phyloP scores from a whole-genome alignment of 352 stramenopile species.

The Globisporangium megalacanthum region DNA sequence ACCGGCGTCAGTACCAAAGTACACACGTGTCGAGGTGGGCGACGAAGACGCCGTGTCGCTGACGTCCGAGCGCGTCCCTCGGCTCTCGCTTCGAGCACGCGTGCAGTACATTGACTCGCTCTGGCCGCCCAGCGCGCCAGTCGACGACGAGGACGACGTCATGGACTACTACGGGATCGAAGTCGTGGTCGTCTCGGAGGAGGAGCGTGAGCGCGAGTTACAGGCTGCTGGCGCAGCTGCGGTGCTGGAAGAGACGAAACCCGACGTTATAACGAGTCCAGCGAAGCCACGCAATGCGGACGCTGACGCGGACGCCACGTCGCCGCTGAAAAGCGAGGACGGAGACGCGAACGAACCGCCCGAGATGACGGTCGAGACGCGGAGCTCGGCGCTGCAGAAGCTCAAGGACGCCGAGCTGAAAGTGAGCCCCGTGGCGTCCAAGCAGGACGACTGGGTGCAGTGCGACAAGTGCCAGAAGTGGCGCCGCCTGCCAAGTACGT shows the following conservation, averaged over 20 bases:
- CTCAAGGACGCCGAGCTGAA: slow-evolving; percentile 38
- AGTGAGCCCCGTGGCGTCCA: slow-evolving; percentile 45
- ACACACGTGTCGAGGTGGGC: slow-evolving; percentile 35
- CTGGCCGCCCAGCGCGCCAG: slow-evolving; percentile 54
- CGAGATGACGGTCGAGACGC: slow-evolving; percentile 46
- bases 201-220: slow-evolving; percentile 24
- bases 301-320: background rate
- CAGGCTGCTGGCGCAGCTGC: background rate
- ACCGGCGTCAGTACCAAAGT: slow-evolving; percentile 31
- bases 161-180: slow-evolving; percentile 78
- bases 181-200: slow-evolving; percentile 65
- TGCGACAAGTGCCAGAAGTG: slow-evolving; percentile 86
- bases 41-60: slow-evolving; percentile 35
- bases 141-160: slow-evolving; percentile 63
- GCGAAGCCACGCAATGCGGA: slow-evolving; percentile 9
- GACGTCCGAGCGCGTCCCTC: slow-evolving; percentile 31
- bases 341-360: slow-evolving; percentile 11
- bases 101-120: slow-evolving; percentile 64
- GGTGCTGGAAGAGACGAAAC: slow-evolving; percentile 16
- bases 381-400: slow-evolving; percentile 45
- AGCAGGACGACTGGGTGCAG: slow-evolving; percentile 84
- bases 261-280: slow-evolving; percentile 11
- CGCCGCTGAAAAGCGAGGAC: slow-evolving; percentile 9
- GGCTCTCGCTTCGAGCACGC: slow-evolving; percentile 49
- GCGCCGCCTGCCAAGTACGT: slow-evolving; percentile 68